phyloP scores from a whole-genome alignment of 345 rosid genomes.

The Gossypium bickii region DNA sequence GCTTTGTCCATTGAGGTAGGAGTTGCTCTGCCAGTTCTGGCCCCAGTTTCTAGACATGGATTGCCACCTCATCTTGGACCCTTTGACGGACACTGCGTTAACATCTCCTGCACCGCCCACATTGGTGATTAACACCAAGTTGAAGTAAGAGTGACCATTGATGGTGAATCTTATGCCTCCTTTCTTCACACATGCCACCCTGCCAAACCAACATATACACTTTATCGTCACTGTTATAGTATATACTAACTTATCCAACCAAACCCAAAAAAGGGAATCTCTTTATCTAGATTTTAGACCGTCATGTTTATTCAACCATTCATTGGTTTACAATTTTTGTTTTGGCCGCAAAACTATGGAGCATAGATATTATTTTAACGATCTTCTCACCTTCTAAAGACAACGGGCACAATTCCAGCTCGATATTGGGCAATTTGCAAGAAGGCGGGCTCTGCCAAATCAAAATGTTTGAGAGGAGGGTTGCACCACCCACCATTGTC shows the following conservation, averaged over 20 bases:
- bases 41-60: slow-evolving; percentile 70
- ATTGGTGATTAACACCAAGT: slow-evolving; percentile 53
- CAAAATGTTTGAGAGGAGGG: slow-evolving; percentile 60
- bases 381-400: slow-evolving; percentile 36
- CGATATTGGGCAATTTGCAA: slow-evolving; percentile 49
- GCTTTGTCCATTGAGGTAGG: slow-evolving; percentile 48
- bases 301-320: background rate
- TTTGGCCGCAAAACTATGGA: background rate
- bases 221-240: background rate
- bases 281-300: background rate
- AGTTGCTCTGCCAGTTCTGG: slow-evolving; percentile 64
- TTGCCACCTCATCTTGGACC: slow-evolving; percentile 59
- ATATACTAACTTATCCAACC: background rate
- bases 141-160: slow-evolving; percentile 55
- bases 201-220: background rate
- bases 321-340: background rate
- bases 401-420: slow-evolving; percentile 57
- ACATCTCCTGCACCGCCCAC: slow-evolving; percentile 69
- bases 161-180: slow-evolving; percentile 60
- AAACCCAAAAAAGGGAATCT: background rate
- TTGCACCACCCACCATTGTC: slow-evolving; percentile 67
- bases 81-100: slow-evolving; percentile 51
- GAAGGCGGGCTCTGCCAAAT: slow-evolving; percentile 57
- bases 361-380: background rate
- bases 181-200: slow-evolving; percentile 49